phyloP scores from a whole-genome alignment of 495 filamentous ascomycete genomes.

The Neurospora sp. region DNA sequence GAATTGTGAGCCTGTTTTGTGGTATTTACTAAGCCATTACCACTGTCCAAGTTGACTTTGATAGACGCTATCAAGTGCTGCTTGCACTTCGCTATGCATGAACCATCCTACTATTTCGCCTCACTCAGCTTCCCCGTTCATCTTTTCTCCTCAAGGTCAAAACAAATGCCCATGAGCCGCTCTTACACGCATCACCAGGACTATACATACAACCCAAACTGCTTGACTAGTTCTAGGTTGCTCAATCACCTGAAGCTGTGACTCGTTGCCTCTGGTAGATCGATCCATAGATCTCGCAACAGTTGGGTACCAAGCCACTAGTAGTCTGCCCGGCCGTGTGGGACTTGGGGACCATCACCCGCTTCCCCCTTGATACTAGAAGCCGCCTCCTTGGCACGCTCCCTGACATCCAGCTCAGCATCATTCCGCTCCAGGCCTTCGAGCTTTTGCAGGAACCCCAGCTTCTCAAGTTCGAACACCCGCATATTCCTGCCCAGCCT shows the following conservation, averaged over 20 bases:
- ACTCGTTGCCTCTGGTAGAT: not conserved
- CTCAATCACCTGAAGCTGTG: not conserved
- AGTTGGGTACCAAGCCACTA: not conserved
- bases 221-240: not conserved
- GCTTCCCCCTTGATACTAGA: conserved; percentile 48
- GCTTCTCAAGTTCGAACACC: conserved; percentile 52
- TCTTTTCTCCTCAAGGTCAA: not conserved
- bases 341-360: not conserved
- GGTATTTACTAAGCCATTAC: not conserved
- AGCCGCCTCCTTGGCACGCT: conserved; percentile 70
- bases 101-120: not conserved
- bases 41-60: not conserved
- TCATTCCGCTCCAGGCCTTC: conserved; percentile 54
- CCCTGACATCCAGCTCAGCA: conserved; percentile 69
- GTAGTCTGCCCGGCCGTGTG: not conserved
- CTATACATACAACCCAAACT: not conserved
- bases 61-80: not conserved
- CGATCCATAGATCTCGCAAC: not conserved
- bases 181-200: not conserved
- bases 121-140: not conserved
- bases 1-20: not conserved
- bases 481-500: conserved; percentile 49
- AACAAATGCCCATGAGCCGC: not conserved
- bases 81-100: not conserved
- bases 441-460: conserved; percentile 62